Base-by-base conservation (phyloP, 345 rosid genomes). In the Anastatica hierochuntica region DNA sequence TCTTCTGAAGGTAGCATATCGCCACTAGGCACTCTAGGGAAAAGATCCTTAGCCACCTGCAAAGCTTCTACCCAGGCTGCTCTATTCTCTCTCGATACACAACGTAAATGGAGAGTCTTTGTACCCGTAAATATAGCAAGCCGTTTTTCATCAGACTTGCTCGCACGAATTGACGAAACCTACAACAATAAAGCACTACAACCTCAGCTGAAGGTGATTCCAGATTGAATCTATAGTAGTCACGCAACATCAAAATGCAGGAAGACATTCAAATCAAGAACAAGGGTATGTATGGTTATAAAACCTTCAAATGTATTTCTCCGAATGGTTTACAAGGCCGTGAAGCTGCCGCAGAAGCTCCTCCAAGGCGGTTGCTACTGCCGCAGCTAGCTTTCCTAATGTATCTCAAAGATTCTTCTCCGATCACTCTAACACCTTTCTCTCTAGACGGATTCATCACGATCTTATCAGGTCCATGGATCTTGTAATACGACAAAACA, bases 61-160 rank as follows among this genome's bases (percentile, higher is more conserved):
- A 88, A 70, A 6, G 90, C 88, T 56, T 88, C 99, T 36, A 88
- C 69, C 99, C 99, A 92, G 7, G 77, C 60, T 37, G 85, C 64
- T 77, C 95, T 81, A 62, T 80, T 88, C 16, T 85, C 95, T 66
- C 83, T 80, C 13, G 90, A 69, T 49, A 72, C 66, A 62, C 90
- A 83, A 8, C 85, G 79, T 71, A 88, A 72, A 63, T 92, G 99
- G 58, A 92, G 99, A 66, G 99, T 92, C 73, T 92, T 92, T 17
- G 97, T 88, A 60, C 97, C 99, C 1, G 95, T 85, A 71, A 85
- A 88, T 72, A 92, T 83, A 33, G 86, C 72, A 27, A 92, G 85
- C 81, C 99, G 81, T 64, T 85, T 94, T 60, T 94, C 99, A 67
- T 94, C 97, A 31, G 99, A 88, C 70, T 83, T 88, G 68, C 97